These are phyloP conservation scores for Lepidium sativum DNA, from an alignment of 345 rosid species.

Conservation along the genomic window DNA sequence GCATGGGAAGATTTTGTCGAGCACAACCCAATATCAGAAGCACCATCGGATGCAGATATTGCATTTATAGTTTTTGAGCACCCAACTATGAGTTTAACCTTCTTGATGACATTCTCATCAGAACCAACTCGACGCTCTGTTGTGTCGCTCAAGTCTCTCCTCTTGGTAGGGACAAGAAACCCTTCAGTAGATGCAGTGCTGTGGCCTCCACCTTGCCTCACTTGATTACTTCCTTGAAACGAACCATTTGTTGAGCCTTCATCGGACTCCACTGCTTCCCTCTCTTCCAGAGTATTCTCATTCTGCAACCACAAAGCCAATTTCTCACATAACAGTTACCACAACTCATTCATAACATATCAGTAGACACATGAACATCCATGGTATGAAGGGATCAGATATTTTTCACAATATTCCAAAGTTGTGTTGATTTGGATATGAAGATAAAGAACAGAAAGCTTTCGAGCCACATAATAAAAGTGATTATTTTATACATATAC, in stretches of 20 bases:
- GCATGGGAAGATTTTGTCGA: slow-evolving; percentile 32
- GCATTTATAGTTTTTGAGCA: slow-evolving; percentile 36
- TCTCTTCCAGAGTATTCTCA: slow-evolving; percentile 37
- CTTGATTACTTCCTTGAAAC: slow-evolving; percentile 41
- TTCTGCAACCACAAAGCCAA: slow-evolving; percentile 35
- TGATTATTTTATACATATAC: not conserved
- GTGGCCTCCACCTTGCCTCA: slow-evolving; percentile 27
- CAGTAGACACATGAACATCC: not conserved
- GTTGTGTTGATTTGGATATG: not conserved
- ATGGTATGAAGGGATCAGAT: not conserved
- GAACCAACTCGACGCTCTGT: slow-evolving; percentile 25
- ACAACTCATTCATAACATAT: not conserved
- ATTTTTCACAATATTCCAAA: not conserved
- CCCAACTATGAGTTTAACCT: slow-evolving; percentile 33
- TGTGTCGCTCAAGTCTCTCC: slow-evolving; percentile 34
- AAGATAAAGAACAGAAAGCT: not conserved
- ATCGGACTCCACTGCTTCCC: slow-evolving; percentile 51
- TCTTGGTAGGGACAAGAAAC: slow-evolving; percentile 59
- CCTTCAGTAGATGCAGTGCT: slow-evolving; percentile 52
- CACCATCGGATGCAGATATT: slow-evolving; percentile 32
- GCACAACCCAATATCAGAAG: slow-evolving; percentile 35
- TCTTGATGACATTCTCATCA: slow-evolving; percentile 9
- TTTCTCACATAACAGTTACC: not conserved
- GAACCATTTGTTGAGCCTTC: slow-evolving; percentile 62
- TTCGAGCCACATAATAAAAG: not conserved